Evolutionary conservation across 2,329 filamentous ascomycete genomes (phyloP).

Genomic region (Cadophora luteo-olivacea): DNA sequence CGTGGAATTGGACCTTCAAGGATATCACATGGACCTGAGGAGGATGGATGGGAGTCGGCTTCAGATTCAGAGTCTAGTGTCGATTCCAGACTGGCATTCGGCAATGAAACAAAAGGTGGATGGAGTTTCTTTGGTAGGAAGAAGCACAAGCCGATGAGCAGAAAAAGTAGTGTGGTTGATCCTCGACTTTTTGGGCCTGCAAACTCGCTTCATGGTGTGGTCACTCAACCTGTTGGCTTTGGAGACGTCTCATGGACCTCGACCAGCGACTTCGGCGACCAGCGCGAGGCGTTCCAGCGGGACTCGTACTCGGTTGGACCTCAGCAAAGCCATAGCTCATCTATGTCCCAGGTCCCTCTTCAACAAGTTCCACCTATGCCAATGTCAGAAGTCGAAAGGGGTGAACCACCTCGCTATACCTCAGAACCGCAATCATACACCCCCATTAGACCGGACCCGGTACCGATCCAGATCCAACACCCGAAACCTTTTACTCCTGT

Average conservation of each 20-base stretch:
- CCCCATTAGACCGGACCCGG: conserved; percentile 59
- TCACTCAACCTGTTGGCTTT: conserved; percentile 63
- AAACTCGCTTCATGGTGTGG: conserved; percentile 64
- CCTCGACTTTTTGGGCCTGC: conserved; percentile 64
- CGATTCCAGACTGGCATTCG: conserved; percentile 67
- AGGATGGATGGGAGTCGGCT: conserved; percentile 66
- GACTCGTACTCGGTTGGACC: conserved; percentile 22
- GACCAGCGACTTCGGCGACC: conserved; percentile 41
- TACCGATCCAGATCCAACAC: conserved; percentile 79
- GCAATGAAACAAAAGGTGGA: conserved; percentile 46
- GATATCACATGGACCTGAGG: conserved; percentile 48
- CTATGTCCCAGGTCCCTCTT: conserved; percentile 50
- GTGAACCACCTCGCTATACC: conserved; percentile 32
- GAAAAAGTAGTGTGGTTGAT: conserved; percentile 60
- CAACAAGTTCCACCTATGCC: conserved; percentile 18
- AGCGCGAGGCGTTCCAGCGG: conserved; percentile 19
- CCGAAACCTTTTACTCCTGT: conserved; percentile 81
- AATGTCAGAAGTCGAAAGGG: conserved; percentile 18
- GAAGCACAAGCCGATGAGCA: conserved; percentile 41
- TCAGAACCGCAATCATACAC: conserved; percentile 50
- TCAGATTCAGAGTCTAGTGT: conserved; percentile 61
- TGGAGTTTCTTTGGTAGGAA: conserved; percentile 44
- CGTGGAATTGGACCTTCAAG: conserved; percentile 40
- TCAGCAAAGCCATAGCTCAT: conserved; percentile 14
- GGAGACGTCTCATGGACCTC: conserved; percentile 48